Percentiles rank a stretch among this genome's conserved stretches.
These are phyloP conservation scores for Selaginella moellendorffii DNA, from an alignment of 75 land plant genomes.

Conservation along the genomic window DNA sequence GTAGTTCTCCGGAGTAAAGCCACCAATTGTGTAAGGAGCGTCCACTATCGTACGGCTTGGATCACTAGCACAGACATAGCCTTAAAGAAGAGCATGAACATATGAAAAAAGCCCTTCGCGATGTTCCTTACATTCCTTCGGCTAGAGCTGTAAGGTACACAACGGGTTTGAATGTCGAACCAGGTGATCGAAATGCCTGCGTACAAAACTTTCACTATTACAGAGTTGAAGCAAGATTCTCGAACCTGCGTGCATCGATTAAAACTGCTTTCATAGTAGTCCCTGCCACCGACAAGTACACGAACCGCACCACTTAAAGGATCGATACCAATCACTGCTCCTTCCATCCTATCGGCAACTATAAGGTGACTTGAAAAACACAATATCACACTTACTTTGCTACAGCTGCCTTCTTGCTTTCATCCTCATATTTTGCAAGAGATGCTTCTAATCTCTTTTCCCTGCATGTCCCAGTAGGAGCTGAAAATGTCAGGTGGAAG, in stretches of 20 bases:
- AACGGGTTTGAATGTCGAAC: constrained; percentile 34
- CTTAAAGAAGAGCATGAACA: not conserved
- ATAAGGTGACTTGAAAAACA: not conserved
- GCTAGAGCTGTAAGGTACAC: constrained; percentile 39
- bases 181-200: constrained; percentile 32
- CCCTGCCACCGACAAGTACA: constrained; percentile 39
- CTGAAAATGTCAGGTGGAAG: too few species aligned
- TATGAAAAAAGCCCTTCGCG: not conserved
- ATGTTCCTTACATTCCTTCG: constrained; percentile 30
- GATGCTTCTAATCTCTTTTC: constrained; percentile 20
- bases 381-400: constrained; percentile 17
- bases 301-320: constrained; percentile 33
- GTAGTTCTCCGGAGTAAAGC: constrained; percentile 31
- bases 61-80: constrained; percentile 10
- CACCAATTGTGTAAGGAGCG: constrained; percentile 24
- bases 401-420: constrained; percentile 23
- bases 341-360: constrained; percentile 23
- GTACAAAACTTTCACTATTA: not conserved
- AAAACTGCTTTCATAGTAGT: constrained; percentile 29
- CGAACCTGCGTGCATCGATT: constrained; percentile 32
- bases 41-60: constrained; percentile 24
- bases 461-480: too few species aligned
- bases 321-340: constrained; percentile 27
- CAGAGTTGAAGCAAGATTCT: too few species aligned
- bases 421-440: constrained; percentile 20